phyloP scores from a whole-genome alignment of 257 asterid species.

The Orobanche coerulescens region DNA sequence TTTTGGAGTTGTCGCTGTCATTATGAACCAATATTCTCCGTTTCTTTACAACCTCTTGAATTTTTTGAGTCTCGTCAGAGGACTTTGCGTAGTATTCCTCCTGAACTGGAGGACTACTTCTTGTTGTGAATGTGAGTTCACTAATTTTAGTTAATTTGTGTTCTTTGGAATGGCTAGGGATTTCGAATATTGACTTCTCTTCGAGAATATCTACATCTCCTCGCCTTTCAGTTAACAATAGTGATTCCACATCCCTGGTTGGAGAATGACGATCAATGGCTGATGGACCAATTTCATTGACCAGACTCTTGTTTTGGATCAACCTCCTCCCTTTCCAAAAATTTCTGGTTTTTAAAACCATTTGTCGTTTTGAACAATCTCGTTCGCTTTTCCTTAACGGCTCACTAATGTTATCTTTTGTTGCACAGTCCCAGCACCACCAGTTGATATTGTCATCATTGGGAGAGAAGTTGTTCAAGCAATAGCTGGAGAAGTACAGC shows the following conservation, averaged over 20 bases:
- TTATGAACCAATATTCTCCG: background rate
- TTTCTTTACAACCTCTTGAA: conserved; percentile 2
- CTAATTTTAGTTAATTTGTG: background rate
- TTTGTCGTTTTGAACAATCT: conserved; percentile 8
- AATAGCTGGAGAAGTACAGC: conserved; percentile 17
- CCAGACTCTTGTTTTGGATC: conserved; percentile 4
- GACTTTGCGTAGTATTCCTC: background rate
- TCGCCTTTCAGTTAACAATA: conserved; percentile 5
- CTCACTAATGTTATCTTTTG: background rate
- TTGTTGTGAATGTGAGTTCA: background rate
- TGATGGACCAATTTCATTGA: background rate
- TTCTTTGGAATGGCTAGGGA: background rate
- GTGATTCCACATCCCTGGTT: background rate
- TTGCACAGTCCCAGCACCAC: conserved; percentile 24
- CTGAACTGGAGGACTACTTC: conserved; percentile 2
- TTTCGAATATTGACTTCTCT: background rate
- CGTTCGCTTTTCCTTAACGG: conserved; percentile 20
- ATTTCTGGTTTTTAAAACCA: background rate
- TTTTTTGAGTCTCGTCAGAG: conserved; percentile 9
- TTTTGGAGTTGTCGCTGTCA: conserved; percentile 1
- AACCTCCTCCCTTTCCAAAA: conserved; percentile 22
- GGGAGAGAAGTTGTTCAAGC: conserved; percentile 17
- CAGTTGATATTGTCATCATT: conserved; percentile 20
- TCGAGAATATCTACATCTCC: background rate
- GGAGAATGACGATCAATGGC: background rate